Base-by-base conservation (phyloP, 2,329 filamentous ascomycete species). In the Fusarium nisikadoi region DNA sequence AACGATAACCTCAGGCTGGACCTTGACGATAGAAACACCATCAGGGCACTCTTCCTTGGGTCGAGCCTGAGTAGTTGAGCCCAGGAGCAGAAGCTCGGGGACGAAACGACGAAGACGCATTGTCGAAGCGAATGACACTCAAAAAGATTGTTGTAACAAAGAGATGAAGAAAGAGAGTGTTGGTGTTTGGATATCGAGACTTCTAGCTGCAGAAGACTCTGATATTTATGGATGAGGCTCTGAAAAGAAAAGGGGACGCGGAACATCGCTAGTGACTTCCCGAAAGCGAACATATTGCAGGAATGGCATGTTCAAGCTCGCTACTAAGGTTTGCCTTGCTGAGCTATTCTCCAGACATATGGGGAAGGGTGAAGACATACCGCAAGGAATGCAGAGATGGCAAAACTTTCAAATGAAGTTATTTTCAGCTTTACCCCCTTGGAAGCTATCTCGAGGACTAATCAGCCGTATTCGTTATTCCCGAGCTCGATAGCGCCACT, bases 1-100 rank as follows among this genome's bases (percentile, higher is more conserved):
- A 36, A 63, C 20, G 2, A 63, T 35, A 4, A 60, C 54, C 2
- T 63, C 54, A 60, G 54, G 60, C 36, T 63, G 60, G 11, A 63
- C 17, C 5, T 60, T 36, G 2, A 61, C 36, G n/a, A 60, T 23
- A n/a, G 54, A 61, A 0, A 49, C 7, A 16, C 60, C 60, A 23
- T 60, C 54, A n/a, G 60, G 60, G 36, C 60, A 63, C 10, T 43
- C 43, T 8, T 23, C 11, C 16, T 13, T 31, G 10, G 27, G 27
- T 3, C 16, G 54, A n/a, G 36, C 54, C 5, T 29, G 29, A 9
- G 27, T 12, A n/a, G 29, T 29, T 35, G 41, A 47, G 41, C 33
- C 35, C 25, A 60, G 31, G 54, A 47, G 35, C 60, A 63, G 17
- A 8, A 63, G 60, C 36, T 38, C 20, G 3, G 54, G 29, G 17